phyloP scores from a whole-genome alignment of 495 filamentous ascomycete genomes.

The Neurospora sp. region DNA sequence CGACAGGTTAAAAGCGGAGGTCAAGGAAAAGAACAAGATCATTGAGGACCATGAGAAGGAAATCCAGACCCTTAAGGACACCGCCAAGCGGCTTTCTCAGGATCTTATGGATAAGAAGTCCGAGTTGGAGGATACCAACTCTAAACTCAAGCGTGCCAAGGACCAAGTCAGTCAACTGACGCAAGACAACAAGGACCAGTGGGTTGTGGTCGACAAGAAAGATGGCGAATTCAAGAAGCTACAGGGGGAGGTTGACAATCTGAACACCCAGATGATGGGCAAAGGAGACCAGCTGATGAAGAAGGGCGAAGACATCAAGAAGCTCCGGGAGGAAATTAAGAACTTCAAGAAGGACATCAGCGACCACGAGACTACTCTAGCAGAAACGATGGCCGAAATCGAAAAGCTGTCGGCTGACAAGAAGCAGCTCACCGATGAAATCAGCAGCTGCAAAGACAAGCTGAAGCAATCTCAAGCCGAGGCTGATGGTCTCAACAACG shows the following conservation, averaged over 20 bases:
- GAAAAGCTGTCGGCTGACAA: background rate
- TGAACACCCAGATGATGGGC: background rate
- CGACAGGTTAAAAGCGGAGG: background rate
- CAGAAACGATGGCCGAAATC: background rate
- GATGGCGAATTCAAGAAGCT: background rate
- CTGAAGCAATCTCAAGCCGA: background rate
- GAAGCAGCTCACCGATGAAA: background rate
- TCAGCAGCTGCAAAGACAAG: background rate
- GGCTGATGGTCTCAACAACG: background rate
- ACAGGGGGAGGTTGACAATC: background rate
- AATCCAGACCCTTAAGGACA: background rate
- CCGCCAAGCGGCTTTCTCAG: background rate
- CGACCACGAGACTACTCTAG: background rate
- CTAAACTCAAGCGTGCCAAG: background rate
- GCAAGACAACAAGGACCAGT: background rate
- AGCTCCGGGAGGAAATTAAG: background rate
- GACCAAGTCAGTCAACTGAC: background rate
- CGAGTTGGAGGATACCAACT: background rate
- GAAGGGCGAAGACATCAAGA: background rate
- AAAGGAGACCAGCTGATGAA: background rate
- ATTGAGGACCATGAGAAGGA: background rate
- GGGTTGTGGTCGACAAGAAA: background rate
- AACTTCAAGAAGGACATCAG: background rate
- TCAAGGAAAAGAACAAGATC: background rate
- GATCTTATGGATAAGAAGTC: background rate